Percentiles rank a stretch among this genome's conserved stretches.
Evolutionary conservation across 192 early-diverging fungal genomes (phyloP).

Genomic region (Backusella australiensis): DNA sequence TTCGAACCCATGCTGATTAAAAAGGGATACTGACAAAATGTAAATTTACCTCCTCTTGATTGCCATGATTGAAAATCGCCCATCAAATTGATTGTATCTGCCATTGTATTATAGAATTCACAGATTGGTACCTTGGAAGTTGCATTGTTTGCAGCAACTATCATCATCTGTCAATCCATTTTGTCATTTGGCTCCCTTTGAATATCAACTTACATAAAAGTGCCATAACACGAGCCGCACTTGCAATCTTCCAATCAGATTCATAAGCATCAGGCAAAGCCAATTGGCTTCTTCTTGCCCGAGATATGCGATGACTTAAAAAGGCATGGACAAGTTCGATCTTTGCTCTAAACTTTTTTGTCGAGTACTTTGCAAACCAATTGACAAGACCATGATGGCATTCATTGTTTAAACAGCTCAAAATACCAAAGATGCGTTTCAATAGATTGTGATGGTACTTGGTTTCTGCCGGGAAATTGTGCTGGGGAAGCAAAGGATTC

Average conservation of each 20-base stretch:
- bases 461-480: constrained; percentile 72
- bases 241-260: constrained; percentile 80
- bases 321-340: constrained; percentile 85
- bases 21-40: constrained; percentile 85
- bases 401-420: constrained; percentile 80
- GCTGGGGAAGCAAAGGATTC: constrained; percentile 80
- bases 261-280: constrained; percentile 58
- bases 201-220: constrained; percentile 60
- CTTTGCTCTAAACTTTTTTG: constrained; percentile 62
- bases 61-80: constrained; percentile 79
- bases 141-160: constrained; percentile 73
- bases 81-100: constrained; percentile 69
- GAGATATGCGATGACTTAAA: constrained; percentile 76
- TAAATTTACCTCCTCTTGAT: constrained; percentile 60
- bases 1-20: constrained; percentile 74
- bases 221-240: constrained; percentile 88
- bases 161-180: not conserved
- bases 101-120: constrained; percentile 83
- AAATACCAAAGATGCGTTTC: constrained; percentile 74
- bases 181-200: not conserved
- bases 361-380: constrained; percentile 74
- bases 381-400: constrained; percentile 86
- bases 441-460: constrained; percentile 84
- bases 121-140: constrained; percentile 61
- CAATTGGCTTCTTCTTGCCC: constrained; percentile 45